Conservation (phyloP, 495 filamentous ascomycete genomes). For the Lineolata rhizophorae region DNA sequence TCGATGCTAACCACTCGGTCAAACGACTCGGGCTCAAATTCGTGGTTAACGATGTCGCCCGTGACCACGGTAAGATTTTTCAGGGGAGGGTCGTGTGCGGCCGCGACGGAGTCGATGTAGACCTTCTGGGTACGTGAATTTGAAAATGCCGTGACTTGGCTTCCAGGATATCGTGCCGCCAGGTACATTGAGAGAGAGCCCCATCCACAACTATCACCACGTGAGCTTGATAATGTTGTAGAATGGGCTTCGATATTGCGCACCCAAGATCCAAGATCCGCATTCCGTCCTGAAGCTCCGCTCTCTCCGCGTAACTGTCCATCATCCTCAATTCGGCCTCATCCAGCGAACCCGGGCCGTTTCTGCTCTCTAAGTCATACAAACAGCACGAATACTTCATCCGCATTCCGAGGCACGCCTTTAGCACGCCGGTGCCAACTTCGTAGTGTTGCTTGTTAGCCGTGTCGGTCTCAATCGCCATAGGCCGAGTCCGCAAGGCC, state of each 20-base stretch:
- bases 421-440: conserved; percentile 35
- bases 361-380: no score
- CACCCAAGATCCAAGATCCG: conserved; percentile 40
- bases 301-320: conserved; percentile 31
- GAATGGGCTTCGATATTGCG: conserved; percentile 10
- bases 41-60: conserved; percentile 35
- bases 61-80: conserved; percentile 36
- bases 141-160: conserved; percentile 37
- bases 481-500: conserved; percentile 27
- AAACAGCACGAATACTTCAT: conserved; percentile 43
- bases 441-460: conserved; percentile 49
- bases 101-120: conserved; percentile 34
- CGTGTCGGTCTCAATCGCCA: conserved; percentile 36
- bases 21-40: conserved; percentile 29
- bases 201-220: no score
- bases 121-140: conserved; percentile 41
- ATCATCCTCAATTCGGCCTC: conserved; percentile 47
- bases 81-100: conserved; percentile 27
- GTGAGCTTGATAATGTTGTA: conserved; percentile 2
- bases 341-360: conserved; percentile 29
- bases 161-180: conserved; percentile 33
- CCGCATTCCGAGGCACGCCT: conserved; percentile 31
- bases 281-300: conserved; percentile 32
- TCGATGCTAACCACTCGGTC: conserved; percentile 42
- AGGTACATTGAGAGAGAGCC: conserved; percentile 38